Percentiles rank a stretch among this genome's conserved stretches.
Evolutionary conservation across 495 filamentous ascomycete genomes (phyloP).

Genomic region (Cladorrhinum samala): DNA sequence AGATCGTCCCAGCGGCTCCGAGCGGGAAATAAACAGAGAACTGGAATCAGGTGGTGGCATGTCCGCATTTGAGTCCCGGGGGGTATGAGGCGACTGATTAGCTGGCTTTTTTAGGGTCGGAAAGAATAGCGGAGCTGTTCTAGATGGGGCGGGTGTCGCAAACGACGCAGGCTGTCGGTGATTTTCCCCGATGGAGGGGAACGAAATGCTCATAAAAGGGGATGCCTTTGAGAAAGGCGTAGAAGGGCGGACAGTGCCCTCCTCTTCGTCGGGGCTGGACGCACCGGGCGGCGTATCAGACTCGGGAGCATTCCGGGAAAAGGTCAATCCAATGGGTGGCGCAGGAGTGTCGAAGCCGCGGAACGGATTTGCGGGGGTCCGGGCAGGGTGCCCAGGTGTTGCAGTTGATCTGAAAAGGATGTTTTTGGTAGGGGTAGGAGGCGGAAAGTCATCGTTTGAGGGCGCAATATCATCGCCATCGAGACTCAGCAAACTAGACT

Average conservation of each 20-base stretch:
- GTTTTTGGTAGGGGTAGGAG: slow-evolving; percentile 89
- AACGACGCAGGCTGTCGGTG: slow-evolving; percentile 10
- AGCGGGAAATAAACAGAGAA: slow-evolving; percentile 64
- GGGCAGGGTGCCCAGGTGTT: slow-evolving; percentile 16
- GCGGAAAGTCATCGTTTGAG: slow-evolving; percentile 68
- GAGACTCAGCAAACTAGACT: slow-evolving; percentile 69
- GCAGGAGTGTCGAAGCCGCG: slow-evolving; percentile 24
- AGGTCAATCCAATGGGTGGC: slow-evolving; percentile 21
- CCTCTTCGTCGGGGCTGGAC: slow-evolving; percentile 3
- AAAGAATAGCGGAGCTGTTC: slow-evolving; percentile 8
- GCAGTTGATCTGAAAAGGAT: slow-evolving; percentile 29
- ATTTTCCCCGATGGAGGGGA: slow-evolving; percentile 14
- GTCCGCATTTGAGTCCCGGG: slow-evolving; percentile 64
- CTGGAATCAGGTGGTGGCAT: slow-evolving; percentile 77
- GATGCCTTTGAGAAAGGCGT: slow-evolving; percentile 14
- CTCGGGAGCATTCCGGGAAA: slow-evolving; percentile 9
- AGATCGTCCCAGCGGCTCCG: slow-evolving; percentile 29
- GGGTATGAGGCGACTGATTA: slow-evolving; percentile 65
- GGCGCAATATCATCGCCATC: slow-evolving; percentile 66
- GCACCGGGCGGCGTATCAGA: slow-evolving; percentile 26
- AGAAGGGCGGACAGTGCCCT: slow-evolving; percentile 14
- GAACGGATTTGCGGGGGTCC: slow-evolving; percentile 18
- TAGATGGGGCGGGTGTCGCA: slow-evolving; percentile 13
- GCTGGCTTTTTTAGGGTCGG: slow-evolving; percentile 15
- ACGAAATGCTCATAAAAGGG: slow-evolving; percentile 16